Evolutionary conservation across 2,329 filamentous ascomycete species (phyloP), one percentile per base, ranked within the genome.

Genomic region (Diaporthe batatas): DNA sequence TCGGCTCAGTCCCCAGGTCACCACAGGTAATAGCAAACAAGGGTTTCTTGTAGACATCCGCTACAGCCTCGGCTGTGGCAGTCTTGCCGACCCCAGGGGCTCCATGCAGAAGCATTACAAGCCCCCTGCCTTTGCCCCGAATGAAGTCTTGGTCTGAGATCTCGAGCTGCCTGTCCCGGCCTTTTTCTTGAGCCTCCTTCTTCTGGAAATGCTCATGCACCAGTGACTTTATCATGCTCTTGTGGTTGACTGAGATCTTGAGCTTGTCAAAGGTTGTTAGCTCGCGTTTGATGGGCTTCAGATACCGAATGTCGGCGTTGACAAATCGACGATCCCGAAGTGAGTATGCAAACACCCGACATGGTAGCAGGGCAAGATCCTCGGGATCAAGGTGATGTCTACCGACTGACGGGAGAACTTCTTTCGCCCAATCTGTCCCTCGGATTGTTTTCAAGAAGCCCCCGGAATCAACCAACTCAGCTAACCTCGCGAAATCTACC

Each of bases 61-160:
- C 81, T 0, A 83, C 75, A 0, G 77, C 78, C 65, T 85, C 82
- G 1, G 82, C 83, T 0, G 82, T 84, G 16, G 82, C 71, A 1
- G 82, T 85, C 73, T 85, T 84, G 51, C 82, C 82, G 0, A 80
- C 78, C 0, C 82, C 83, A 18, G 71, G 80, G 21, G 77, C 76
- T 0, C 83, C 82, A 23, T 79, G 79, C 0, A 85, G 75, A 0
- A 84, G 77, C 3, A 83, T 76, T 8, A 81, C 73, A 0, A 83
- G 72, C 0, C 82, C 83, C 53, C 80, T 79, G n/a, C 81, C 81
- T 74, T 82, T 83, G 47, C 75, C 76, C 55, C 72, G 29, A 65
- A 76, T 72, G 29, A 78, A 55, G 57, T 73, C 72, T 23, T 70
- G 72, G 12, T 53, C 44, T 2, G 23, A 34, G 3, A 58, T 36